Percentiles rank a stretch among this genome's conserved stretches.
phyloP scores from a whole-genome alignment of 2,329 filamentous ascomycete species.

The Allantophomopsis lycopodina region DNA sequence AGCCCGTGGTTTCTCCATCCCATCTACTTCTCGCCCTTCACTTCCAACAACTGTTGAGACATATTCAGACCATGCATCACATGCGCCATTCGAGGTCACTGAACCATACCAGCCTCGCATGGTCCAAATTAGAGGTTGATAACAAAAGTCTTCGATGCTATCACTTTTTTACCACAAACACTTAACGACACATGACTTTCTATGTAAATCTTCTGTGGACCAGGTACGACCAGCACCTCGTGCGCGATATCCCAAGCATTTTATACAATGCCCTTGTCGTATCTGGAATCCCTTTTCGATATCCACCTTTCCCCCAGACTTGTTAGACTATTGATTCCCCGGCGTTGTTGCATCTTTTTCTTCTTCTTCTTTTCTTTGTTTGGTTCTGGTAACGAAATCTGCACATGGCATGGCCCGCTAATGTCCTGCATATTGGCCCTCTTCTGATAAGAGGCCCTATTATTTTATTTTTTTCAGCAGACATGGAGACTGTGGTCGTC shows the following conservation, averaged over 20 bases:
- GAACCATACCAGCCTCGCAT: slow-evolving; percentile 13
- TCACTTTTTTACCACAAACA: no score
- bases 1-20: slow-evolving; percentile 39
- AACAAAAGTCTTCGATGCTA: slow-evolving; percentile 6
- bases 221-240: slow-evolving; percentile 8
- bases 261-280: slow-evolving; percentile 1
- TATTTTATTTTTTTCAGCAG: no score
- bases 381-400: no score
- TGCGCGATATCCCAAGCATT: no score
- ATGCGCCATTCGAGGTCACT: slow-evolving; percentile 10
- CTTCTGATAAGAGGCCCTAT: no score
- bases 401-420: no score
- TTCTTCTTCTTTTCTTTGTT: no score
- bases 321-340: no score
- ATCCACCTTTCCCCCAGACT: no score
- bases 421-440: no score
- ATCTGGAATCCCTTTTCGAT: slow-evolving; percentile 10
- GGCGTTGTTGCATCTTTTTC: no score
- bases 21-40: slow-evolving; percentile 12
- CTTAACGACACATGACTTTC: slow-evolving; percentile 5
- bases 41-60: slow-evolving; percentile 10
- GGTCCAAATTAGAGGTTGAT: slow-evolving; percentile 11
- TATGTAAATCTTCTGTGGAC: slow-evolving; percentile 17
- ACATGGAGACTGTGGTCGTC: no score
- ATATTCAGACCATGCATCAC: slow-evolving; percentile 3